phyloP scores from a whole-genome alignment of 2,329 filamentous ascomycete genomes.

The Hypocrella siamensis region DNA sequence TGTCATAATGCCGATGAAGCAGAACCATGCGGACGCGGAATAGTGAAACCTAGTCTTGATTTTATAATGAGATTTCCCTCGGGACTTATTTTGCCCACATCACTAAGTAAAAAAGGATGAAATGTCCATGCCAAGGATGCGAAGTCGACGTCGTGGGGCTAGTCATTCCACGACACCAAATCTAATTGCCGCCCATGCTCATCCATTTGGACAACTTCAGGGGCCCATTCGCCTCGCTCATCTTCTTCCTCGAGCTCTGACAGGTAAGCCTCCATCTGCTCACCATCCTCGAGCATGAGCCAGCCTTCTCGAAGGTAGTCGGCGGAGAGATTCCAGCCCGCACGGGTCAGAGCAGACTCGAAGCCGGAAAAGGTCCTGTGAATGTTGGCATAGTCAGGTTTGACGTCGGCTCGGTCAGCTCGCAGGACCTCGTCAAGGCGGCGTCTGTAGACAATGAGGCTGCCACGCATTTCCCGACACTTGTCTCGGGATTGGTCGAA shows the following conservation, averaged over 20 bases:
- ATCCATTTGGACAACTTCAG: constrained; percentile 36
- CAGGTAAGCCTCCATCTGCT: constrained; percentile 30
- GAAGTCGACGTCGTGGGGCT: background rate
- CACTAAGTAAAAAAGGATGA: too few relatives aligned
- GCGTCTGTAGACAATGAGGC: constrained; percentile 38
- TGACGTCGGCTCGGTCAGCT: constrained; percentile 13
- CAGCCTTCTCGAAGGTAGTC: constrained; percentile 32
- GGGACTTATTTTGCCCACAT: too few relatives aligned
- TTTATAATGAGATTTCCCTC: too few relatives aligned
- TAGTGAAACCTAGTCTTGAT: too few relatives aligned
- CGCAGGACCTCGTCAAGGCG: constrained; percentile 32
- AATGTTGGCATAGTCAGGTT: constrained; percentile 25
- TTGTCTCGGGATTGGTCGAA: constrained; percentile 19
- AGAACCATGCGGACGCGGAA: too few relatives aligned
- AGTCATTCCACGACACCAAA: constrained; percentile 31
- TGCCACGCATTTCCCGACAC: constrained; percentile 23
- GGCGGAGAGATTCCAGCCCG: constrained; percentile 41
- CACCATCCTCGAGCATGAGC: constrained; percentile 36
- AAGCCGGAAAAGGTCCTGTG: constrained; percentile 28
- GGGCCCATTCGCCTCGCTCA: constrained; percentile 35
- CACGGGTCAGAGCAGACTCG: constrained; percentile 16
- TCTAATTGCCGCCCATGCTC: constrained; percentile 34
- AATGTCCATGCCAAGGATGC: too few relatives aligned
- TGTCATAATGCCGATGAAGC: too few relatives aligned
- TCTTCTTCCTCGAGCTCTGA: constrained; percentile 38